Evolutionary conservation across 352 stramenopile species (phyloP).

Genomic region (Phytophthora hybrid): DNA sequence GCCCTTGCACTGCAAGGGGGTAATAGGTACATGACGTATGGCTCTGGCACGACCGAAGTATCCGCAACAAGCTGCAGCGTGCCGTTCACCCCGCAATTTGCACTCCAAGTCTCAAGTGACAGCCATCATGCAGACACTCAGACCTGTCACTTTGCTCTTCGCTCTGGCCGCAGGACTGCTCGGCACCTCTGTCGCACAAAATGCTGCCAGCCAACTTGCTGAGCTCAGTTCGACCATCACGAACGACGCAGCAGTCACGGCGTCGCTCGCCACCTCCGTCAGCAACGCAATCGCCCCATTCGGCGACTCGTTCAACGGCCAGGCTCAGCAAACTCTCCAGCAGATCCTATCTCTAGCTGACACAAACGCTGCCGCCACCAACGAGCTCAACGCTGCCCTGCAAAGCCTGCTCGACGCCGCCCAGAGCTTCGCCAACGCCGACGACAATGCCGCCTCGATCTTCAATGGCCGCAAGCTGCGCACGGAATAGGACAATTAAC

Average conservation of each 20-base stretch:
- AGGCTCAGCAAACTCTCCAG: conserved; percentile 8
- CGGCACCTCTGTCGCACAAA: conserved; percentile 11
- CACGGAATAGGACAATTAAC: conserved; percentile 10
- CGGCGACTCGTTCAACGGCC: neutral
- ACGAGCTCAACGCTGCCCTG: conserved; percentile 25
- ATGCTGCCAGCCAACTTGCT: conserved; percentile 4
- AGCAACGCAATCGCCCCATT: conserved; percentile 11
- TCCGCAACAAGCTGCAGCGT: neutral
- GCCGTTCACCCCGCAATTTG: conserved; percentile 19
- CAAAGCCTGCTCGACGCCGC: conserved; percentile 18
- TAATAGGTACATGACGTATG: conserved; percentile 19
- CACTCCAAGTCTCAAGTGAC: conserved; percentile 8
- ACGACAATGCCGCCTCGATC: conserved; percentile 17
- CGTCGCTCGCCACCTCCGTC: conserved; percentile 18
- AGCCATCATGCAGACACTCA: conserved; percentile 12
- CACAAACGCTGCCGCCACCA: conserved; percentile 18
- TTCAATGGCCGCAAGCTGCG: conserved; percentile 35
- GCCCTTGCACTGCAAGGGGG: no score
- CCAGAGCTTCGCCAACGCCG: conserved; percentile 10
- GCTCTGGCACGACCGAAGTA: neutral
- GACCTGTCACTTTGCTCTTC: conserved; percentile 10
- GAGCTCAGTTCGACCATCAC: conserved; percentile 12
- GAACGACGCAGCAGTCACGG: conserved; percentile 21
- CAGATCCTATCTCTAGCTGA: conserved; percentile 7
- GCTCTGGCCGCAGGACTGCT: conserved; percentile 9